phyloP scores from a whole-genome alignment of 768 basidiomycete species.

The Lactarius sp. region DNA sequence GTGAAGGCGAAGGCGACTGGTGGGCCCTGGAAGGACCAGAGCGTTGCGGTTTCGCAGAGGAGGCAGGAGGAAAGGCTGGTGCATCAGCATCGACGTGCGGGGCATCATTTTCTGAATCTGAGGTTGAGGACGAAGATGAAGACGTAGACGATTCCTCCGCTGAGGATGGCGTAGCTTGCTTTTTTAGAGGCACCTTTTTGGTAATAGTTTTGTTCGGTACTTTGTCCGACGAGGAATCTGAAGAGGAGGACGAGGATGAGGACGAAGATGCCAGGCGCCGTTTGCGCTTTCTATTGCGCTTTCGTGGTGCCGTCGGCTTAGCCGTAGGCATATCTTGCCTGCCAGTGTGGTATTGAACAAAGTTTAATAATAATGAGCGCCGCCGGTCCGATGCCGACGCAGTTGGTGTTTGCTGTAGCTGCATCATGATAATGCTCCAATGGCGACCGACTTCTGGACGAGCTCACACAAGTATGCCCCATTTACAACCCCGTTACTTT shows the following conservation, averaged over 20 bases:
- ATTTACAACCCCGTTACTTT: neutral
- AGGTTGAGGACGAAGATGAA: constrained; percentile 22
- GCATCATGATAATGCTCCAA: constrained; percentile 29
- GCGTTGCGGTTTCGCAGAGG: constrained; percentile 1
- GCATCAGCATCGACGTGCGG: neutral
- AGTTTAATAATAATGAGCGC: too few relatives aligned
- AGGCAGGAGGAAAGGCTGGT: neutral
- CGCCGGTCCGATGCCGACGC: too few relatives aligned
- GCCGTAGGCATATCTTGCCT: constrained; percentile 18
- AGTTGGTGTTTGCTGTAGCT: too few relatives aligned
- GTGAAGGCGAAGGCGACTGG: constrained; percentile 33
- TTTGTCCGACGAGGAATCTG: constrained; percentile 25
- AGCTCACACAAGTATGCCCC: constrained; percentile 74
- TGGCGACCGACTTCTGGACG: constrained; percentile 91
- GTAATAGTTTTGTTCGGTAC: neutral
- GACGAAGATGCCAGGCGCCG: constrained; percentile 31
- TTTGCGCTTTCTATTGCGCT: constrained; percentile 35
- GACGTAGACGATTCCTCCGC: neutral
- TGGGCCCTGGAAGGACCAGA: constrained; percentile 11
- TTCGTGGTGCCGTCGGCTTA: constrained; percentile 28
- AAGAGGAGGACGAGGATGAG: constrained; percentile 28
- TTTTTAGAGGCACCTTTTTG: constrained; percentile 13
- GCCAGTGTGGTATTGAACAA: neutral
- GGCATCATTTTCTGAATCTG: constrained; percentile 22
- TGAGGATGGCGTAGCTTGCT: constrained; percentile 3